Conservation (phyloP, 2,329 filamentous ascomycete species). For the Metarhizium robertsii region DNA sequence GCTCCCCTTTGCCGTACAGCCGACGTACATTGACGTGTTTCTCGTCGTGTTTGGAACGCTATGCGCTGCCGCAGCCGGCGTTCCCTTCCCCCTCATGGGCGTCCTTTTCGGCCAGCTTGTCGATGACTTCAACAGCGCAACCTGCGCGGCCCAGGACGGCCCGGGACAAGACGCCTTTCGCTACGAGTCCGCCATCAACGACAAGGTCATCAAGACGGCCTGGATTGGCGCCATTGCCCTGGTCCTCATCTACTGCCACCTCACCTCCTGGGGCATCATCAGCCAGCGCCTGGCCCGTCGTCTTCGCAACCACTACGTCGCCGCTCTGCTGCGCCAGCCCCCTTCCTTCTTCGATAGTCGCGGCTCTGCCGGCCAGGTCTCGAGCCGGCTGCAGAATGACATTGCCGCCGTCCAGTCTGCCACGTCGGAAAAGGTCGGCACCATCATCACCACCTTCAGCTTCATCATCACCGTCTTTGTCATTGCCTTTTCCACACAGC, state of each 20-base stretch:
- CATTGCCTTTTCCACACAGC: constrained; percentile 54
- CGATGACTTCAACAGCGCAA: no score
- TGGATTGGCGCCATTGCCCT: not conserved
- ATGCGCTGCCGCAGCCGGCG: no score
- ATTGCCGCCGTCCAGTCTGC: constrained; percentile 58
- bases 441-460: constrained; percentile 49
- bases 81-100: no score
- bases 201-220: not conserved
- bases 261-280: constrained; percentile 53
- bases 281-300: constrained; percentile 54
- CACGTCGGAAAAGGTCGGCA: constrained; percentile 63
- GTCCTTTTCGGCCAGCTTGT: no score
- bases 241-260: not conserved
- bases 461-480: constrained; percentile 61
- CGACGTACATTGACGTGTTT: no score
- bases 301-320: constrained; percentile 51
- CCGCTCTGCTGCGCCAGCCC: constrained; percentile 50
- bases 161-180: no score
- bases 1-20: no score
- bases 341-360: constrained; percentile 54
- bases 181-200: not conserved
- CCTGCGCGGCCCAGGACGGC: no score
- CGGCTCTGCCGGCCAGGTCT: constrained; percentile 48
- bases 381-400: constrained; percentile 52
- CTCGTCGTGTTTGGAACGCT: no score